phyloP scores from a whole-genome alignment of 768 basidiomycete species.

The Kwoniella sp. region DNA sequence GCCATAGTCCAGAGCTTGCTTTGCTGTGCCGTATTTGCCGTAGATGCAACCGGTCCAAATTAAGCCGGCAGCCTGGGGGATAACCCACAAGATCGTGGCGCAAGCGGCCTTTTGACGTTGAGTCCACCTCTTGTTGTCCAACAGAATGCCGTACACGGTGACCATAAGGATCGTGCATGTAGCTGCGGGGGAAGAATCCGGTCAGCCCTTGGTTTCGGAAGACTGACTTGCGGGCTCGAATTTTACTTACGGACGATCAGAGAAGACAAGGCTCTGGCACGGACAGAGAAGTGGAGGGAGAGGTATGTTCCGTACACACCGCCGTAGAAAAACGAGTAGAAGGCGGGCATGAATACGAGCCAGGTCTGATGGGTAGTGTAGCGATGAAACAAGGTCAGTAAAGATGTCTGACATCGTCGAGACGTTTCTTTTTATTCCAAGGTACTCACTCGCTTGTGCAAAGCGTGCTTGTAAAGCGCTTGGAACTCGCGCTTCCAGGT shows the following conservation, averaged over 20 bases:
- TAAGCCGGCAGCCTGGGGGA: constrained; percentile 17
- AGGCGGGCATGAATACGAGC: constrained; percentile 21
- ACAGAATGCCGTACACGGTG: constrained; percentile 22
- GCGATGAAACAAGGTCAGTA: too few relatives aligned
- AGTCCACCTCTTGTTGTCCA: constrained; percentile 21
- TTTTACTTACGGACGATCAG: constrained; percentile 34
- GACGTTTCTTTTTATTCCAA: too few relatives aligned
- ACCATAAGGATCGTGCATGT: constrained; percentile 20
- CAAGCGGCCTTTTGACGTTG: constrained; percentile 21
- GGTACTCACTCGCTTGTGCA: constrained; percentile 10
- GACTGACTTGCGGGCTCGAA: background rate
- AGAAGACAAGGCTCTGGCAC: constrained; percentile 35
- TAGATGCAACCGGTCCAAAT: constrained; percentile 21
- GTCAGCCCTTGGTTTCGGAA: background rate
- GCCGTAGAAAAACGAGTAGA: constrained; percentile 34
- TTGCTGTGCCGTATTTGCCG: constrained; percentile 11
- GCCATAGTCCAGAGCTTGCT: constrained; percentile 3
- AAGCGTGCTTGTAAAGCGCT: constrained; percentile 24
- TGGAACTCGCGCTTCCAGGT: constrained; percentile 24
- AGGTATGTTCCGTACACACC: constrained; percentile 29
- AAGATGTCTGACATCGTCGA: too few relatives aligned
- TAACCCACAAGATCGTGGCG: constrained; percentile 19
- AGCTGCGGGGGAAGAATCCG: constrained; percentile 12
- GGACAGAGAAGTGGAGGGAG: constrained; percentile 27
- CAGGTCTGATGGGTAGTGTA: constrained; percentile 15